Base-by-base conservation (phyloP, 768 basidiomycete genomes). In the Brasilioporus rufonigricans region DNA sequence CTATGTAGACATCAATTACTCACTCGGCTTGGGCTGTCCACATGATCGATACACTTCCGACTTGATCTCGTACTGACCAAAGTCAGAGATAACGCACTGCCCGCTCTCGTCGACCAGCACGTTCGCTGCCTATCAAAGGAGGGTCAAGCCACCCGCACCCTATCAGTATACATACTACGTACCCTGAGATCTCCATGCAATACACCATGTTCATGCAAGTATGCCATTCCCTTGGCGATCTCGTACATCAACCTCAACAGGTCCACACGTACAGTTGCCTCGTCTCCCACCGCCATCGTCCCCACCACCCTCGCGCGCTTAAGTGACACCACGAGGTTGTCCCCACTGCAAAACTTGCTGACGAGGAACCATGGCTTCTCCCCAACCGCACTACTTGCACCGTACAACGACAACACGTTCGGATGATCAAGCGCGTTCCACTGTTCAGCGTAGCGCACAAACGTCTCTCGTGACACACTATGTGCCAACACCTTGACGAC, bases 181-280 rank as follows among this genome's bases (percentile, higher is more conserved):
- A 86, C 89, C 78, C 91, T 93, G 47, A 93, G 75, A 70, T 92
- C 88, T 1, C 90, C 91, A 64, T 94, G 91, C 57, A 91, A 64
- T 4, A 92, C 80, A 4, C 80, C 84, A 55, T 79, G 71, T 6
- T 68, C 63, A 67, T 94, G 91, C 57, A 94, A 68, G 67, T 93
- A 92, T 49, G 82, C 78, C 90, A 94, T 91, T 10, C 91, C 91
- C 61, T 80, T 78, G 13, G 89, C 84, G 58, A 92, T 82, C 69
- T 92, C 86, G 53, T 84, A 76, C 65, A 92, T 80, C 70, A 83
- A 84, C 60, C 78, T 75, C 62, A 85, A 73, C 36, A 80, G 66
- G 57, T 86, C 81, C 31, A 61, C 26, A 13, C 23, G 26, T 27
- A 47, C 31, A 27, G 24, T 47, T 12, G 39, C 12, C 40, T 44